These are phyloP conservation scores for Dictyostelium intermedium DNA, from an alignment of 78 protist genomes.

Conservation along the genomic window DNA sequence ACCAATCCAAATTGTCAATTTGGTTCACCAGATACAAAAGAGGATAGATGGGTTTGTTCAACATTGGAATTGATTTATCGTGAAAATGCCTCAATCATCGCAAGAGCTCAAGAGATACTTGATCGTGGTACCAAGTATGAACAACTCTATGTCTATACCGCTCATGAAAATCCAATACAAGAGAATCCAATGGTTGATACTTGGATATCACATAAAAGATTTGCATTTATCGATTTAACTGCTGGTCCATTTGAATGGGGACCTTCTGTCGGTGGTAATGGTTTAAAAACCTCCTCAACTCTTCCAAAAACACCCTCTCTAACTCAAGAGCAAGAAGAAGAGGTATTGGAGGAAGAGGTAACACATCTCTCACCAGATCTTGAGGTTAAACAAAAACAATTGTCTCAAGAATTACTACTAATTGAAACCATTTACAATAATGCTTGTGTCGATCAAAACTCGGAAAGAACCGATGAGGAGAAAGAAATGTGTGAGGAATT, in stretches of 20 bases:
- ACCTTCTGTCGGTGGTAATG: slow-evolving; percentile 65
- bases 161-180: neutral
- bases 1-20: slow-evolving; percentile 21
- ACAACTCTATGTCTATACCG: neutral
- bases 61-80: neutral
- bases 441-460: neutral
- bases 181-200: slow-evolving; percentile 69
- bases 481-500: neutral
- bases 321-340: neutral
- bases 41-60: slow-evolving; percentile 37
- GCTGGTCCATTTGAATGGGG: slow-evolving; percentile 84
- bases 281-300: slow-evolving; percentile 9
- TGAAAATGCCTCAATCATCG: neutral
- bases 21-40: slow-evolving; percentile 31
- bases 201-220: slow-evolving; percentile 69
- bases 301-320: slow-evolving; percentile 30
- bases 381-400: neutral
- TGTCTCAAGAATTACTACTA: neutral
- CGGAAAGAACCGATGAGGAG: neutral
- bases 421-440: slow-evolving; percentile 14
- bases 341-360: neutral
- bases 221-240: slow-evolving; percentile 65
- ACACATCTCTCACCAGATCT: neutral
- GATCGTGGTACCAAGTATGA: slow-evolving; percentile 5
- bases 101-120: slow-evolving; percentile 18